Conservation (phyloP, 768 basidiomycete genomes). For the Leccinum rimulosum region DNA sequence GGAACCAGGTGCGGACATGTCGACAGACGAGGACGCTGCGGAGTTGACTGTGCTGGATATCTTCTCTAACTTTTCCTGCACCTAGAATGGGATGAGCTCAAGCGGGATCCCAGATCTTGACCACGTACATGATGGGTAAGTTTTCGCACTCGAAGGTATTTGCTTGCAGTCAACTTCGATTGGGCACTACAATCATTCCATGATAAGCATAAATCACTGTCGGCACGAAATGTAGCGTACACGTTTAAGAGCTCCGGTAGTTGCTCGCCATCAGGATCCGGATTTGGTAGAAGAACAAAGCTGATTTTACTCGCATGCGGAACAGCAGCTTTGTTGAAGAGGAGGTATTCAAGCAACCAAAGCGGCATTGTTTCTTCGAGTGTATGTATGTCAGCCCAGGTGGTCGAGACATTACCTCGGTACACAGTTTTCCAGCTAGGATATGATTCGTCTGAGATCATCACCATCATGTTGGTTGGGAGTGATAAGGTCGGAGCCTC, state of each 20-base stretch:
- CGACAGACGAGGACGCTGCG: slow-evolving; percentile 34
- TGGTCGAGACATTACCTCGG: slow-evolving; percentile 61
- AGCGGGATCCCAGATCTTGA: neutral
- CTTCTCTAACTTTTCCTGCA: slow-evolving; percentile 80
- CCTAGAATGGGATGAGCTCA: slow-evolving; percentile 40
- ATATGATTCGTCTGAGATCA: slow-evolving; percentile 79
- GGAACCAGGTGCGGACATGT: slow-evolving; percentile 35
- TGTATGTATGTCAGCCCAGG: slow-evolving; percentile 47
- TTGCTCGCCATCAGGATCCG: slow-evolving; percentile 54
- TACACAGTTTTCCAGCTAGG: slow-evolving; percentile 78
- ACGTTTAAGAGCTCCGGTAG: slow-evolving; percentile 83
- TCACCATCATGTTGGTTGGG: slow-evolving; percentile 57
- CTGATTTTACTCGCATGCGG: slow-evolving; percentile 72
- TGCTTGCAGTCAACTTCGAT: slow-evolving; percentile 85
- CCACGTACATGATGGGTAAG: slow-evolving; percentile 72
- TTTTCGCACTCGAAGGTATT: slow-evolving; percentile 83
- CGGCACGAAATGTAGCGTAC: slow-evolving; percentile 45
- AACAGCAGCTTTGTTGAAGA: slow-evolving; percentile 58
- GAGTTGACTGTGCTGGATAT: slow-evolving; percentile 36
- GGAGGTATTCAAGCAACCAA: slow-evolving; percentile 87
- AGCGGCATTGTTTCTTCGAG: slow-evolving; percentile 80
- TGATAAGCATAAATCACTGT: neutral
- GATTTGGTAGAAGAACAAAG: slow-evolving; percentile 72
- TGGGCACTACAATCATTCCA: slow-evolving; percentile 47
- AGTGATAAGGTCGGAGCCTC: slow-evolving; percentile 72